Conservation (phyloP, 768 basidiomycete genomes). For the Termitomyces sp. region DNA sequence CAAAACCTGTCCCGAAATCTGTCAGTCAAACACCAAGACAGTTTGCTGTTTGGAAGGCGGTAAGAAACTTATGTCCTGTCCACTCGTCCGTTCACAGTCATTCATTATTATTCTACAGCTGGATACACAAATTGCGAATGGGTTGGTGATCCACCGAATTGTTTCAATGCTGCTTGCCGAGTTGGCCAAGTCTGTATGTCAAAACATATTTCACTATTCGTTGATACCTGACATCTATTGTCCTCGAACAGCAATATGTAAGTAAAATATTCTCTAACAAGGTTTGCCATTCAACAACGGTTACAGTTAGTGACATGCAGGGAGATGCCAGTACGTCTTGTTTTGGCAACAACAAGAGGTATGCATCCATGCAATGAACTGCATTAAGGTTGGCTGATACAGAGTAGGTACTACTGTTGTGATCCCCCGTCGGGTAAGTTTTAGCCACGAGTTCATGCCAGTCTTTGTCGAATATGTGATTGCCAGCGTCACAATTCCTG, state of each 20-base stretch:
- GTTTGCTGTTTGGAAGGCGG: background rate
- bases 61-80: background rate
- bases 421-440: background rate
- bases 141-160: constrained; percentile 2
- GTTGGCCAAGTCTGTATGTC: constrained; percentile 1
- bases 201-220: background rate
- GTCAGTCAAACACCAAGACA: background rate
- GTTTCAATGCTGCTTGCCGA: background rate
- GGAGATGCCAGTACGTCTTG: constrained; percentile 1
- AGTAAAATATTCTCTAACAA: background rate
- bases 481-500: background rate
- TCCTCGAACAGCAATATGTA: constrained; percentile 1
- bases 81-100: background rate
- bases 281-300: background rate
- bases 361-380: background rate
- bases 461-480: background rate
- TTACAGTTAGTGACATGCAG: constrained; percentile 2
- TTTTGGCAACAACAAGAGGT: constrained; percentile 4
- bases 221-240: background rate
- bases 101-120: background rate
- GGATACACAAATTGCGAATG: background rate
- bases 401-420: constrained; percentile 1
- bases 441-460: background rate
- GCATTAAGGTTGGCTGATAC: background rate
- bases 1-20: background rate